Evolutionary conservation across 2,329 filamentous ascomycete species (phyloP), one percentile per base, ranked within the genome.

Genomic region (Nemania bipapillata): DNA sequence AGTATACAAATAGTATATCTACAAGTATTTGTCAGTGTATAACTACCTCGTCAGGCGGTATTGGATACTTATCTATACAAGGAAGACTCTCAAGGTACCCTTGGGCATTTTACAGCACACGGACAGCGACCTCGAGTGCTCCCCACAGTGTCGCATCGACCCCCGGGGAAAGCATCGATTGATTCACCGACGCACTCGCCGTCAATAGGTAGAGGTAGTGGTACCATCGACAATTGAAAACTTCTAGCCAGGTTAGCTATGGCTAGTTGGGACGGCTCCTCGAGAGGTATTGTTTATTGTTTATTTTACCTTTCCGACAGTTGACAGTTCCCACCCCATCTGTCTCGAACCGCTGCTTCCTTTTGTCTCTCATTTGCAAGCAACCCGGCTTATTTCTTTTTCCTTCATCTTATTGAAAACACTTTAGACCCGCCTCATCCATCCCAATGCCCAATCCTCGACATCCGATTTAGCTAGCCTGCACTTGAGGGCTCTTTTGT

Each of bases 241-340:
- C 35, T 17, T 35, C 11, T 9, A 49, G 45, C 32, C 42, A 57
- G 45, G 47, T 32, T 24, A 22, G 50, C 42, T 35, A 66, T 66
- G 64, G 58, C 57, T 52, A 57, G 57, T 50, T 67, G 64, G 67
- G 54, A 55, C 53, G 65, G 65, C 65, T 55, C 32, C 30, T 60
- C 47, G 11, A 59, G 50, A 70, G 67, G 67, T 69, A 67, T 30
- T n/a, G 12, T 52, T 52, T 52, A 15, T 35, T 22, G 26, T 59
- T 59, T 52, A 35, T 66, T 52, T 40, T 40, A 35, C 11, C 3
- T 15, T 32, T 47, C 11, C 26, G n/a, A 26, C 2, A 5, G 37
- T 11, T 26, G 7, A 42, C 54, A 6, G 6, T 37, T 49, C 20
- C 4, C 22, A 1, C 17, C 15, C 12, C 15, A 17, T 22, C n/a